Evolutionary conservation across 2,329 filamentous ascomycete species (phyloP).

Genomic region (Nothophaeocryptopus gaeumannii): DNA sequence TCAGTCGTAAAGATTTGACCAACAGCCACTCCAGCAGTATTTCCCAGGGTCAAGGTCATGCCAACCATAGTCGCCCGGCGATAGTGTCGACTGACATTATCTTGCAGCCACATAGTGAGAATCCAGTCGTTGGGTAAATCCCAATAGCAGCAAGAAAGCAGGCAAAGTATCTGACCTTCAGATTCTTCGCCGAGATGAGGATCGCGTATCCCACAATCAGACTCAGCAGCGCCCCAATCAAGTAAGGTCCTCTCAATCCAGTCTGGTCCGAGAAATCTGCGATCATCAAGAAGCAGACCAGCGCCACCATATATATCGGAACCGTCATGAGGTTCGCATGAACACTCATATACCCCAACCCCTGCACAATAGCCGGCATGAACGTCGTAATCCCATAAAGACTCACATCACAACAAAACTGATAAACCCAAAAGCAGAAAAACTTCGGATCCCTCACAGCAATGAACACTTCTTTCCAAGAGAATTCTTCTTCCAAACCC

Average conservation of each 20-base stretch:
- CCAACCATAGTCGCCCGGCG: conserved; percentile 12
- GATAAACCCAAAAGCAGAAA: conserved; percentile 1
- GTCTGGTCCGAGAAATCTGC: no score
- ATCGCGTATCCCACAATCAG: conserved; percentile 12
- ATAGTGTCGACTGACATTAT: conserved; percentile 12
- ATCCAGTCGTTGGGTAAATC: conserved; percentile 10
- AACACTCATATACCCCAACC: conserved; percentile 43
- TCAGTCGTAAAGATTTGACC: conserved; percentile 10
- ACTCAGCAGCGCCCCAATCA: conserved; percentile 5
- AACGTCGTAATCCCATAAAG: conserved; percentile 27
- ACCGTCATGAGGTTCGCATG: conserved; percentile 47
- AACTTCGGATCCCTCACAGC: no score
- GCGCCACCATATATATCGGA: conserved; percentile 30
- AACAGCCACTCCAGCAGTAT: conserved; percentile 13
- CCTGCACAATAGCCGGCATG: conserved; percentile 18
- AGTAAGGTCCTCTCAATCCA: conserved; percentile 3
- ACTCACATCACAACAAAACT: conserved; percentile 8
- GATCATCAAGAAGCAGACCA: no score
- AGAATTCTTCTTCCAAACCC: not conserved
- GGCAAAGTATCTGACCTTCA: conserved; percentile 9
- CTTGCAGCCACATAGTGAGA: conserved; percentile 15
- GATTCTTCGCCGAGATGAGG: conserved; percentile 9
- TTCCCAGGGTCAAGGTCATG: conserved; percentile 13
- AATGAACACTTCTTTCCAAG: no score
- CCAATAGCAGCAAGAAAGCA: conserved; percentile 12